Conservation (phyloP, 2,329 filamentous ascomycete genomes). For the Apiospora arundinis region DNA sequence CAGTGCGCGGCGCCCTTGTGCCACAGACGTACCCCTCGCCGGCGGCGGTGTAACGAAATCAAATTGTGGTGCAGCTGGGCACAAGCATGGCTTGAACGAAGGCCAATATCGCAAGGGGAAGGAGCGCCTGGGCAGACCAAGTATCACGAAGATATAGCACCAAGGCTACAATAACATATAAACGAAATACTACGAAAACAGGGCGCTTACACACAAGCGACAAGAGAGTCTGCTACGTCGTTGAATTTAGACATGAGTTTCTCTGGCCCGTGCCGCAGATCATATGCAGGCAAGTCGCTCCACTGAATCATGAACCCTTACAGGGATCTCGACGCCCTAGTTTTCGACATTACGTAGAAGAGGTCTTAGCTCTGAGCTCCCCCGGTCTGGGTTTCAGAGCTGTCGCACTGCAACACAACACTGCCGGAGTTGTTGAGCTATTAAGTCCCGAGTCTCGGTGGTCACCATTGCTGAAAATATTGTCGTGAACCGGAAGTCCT, state of each 20-base stretch:
- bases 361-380: too few species aligned
- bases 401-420: not conserved
- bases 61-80: not conserved
- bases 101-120: not conserved
- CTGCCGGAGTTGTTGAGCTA: not conserved
- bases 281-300: slow-evolving; percentile 1
- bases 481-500: not conserved
- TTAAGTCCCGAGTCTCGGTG: not conserved
- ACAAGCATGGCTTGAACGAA: not conserved
- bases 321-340: not conserved
- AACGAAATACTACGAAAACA: not conserved
- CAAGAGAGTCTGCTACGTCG: not conserved
- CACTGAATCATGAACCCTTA: not conserved
- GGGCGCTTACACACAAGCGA: not conserved
- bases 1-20: not conserved
- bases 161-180: not conserved
- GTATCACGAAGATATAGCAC: too few species aligned
- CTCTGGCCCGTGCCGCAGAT: slow-evolving; percentile 1
- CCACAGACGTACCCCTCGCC: not conserved
- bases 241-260: not conserved
- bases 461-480: not conserved
- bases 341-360: not conserved
- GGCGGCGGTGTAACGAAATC: not conserved
- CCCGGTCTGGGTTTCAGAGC: not conserved
- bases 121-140: not conserved